Percentiles rank a stretch among this genome's conserved stretches.
Evolutionary conservation across 331 rosid species (phyloP).

Genomic region (Acacia concinna): DNA sequence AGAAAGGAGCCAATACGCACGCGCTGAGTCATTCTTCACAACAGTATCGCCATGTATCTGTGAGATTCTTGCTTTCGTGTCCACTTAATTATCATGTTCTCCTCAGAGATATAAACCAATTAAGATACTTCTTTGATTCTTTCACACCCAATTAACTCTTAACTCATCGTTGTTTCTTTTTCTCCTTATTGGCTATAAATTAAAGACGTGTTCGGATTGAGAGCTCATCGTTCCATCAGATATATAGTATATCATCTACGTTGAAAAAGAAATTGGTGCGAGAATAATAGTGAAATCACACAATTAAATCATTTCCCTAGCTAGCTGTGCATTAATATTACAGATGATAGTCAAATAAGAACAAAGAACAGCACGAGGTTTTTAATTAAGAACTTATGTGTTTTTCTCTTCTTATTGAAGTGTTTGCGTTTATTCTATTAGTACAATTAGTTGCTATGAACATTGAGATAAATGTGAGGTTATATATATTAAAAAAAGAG

Average conservation of each 20-base stretch:
- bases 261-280: too few relatives aligned
- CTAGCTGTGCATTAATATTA: neutral
- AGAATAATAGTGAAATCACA: neutral
- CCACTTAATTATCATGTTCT: too few relatives aligned
- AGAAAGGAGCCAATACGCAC: constrained; percentile 46
- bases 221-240: neutral
- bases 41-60: neutral
- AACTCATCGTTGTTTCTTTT: neutral
- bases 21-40: constrained; percentile 35
- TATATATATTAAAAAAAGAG: too few relatives aligned
- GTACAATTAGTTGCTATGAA: too few relatives aligned
- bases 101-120: neutral
- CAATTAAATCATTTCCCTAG: neutral
- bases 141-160: neutral
- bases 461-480: too few relatives aligned
- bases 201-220: neutral
- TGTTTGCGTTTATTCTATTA: too few relatives aligned
- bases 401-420: too few relatives aligned
- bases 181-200: neutral
- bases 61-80: neutral
- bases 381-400: too few relatives aligned
- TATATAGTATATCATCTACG: too few relatives aligned
- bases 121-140: neutral
- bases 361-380: neutral
- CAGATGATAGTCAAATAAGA: neutral